phyloP scores from a whole-genome alignment of 768 basidiomycete species.

The Baorangia bicolor region DNA sequence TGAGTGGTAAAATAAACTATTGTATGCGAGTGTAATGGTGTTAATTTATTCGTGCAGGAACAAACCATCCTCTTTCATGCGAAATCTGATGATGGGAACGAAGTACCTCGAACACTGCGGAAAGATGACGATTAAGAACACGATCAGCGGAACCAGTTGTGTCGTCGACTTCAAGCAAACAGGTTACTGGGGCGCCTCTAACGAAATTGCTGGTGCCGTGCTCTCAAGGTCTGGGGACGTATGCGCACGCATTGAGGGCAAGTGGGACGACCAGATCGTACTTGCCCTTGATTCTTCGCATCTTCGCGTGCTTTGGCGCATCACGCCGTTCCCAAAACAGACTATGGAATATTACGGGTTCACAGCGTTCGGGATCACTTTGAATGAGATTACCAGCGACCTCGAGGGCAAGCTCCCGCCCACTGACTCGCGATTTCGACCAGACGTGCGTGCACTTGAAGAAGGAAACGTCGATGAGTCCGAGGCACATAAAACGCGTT shows the following conservation, averaged over 20 bases:
- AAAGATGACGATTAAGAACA: constrained; percentile 72
- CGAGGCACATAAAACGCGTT: constrained; percentile 65
- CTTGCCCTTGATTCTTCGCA: constrained; percentile 65
- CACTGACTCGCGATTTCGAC: constrained; percentile 79
- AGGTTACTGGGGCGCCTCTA: constrained; percentile 79
- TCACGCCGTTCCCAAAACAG: constrained; percentile 70
- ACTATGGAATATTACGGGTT: constrained; percentile 77
- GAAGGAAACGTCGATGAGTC: constrained; percentile 70
- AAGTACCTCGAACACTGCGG: constrained; percentile 89
- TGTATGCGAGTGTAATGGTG: not conserved
- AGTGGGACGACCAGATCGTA: constrained; percentile 85
- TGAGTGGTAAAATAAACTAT: constrained; percentile 53
- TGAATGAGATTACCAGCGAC: constrained; percentile 77
- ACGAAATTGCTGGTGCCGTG: constrained; percentile 66
- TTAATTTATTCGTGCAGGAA: constrained; percentile 48
- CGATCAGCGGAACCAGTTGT: constrained; percentile 52
- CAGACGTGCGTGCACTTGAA: constrained; percentile 82
- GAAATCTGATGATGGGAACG: constrained; percentile 87
- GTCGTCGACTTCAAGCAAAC: constrained; percentile 84
- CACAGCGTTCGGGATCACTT: constrained; percentile 72
- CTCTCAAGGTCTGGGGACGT: constrained; percentile 52
- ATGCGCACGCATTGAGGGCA: constrained; percentile 73
- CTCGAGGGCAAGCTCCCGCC: constrained; percentile 63
- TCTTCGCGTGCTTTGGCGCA: constrained; percentile 77
- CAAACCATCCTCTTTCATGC: constrained; percentile 84